Evolutionary conservation across 202 grass and related monocot species (phyloP), one percentile per base, ranked within the genome.

Genomic region (Elaeis oleifera): DNA sequence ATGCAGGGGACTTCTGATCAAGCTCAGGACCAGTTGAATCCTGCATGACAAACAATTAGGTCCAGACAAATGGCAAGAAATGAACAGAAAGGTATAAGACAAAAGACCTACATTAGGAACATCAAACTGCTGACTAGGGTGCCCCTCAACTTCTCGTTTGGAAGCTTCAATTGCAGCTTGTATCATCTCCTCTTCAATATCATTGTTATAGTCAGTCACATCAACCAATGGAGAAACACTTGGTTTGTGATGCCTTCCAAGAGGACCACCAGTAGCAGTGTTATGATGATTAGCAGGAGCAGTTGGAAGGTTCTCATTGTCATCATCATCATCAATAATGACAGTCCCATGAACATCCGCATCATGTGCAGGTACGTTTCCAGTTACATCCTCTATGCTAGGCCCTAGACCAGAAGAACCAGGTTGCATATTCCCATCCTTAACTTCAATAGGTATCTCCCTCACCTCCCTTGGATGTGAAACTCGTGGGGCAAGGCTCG

Each of bases 181-280:
- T 18, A 99, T 71, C 94, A 99, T 99, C 74, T 94, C 74, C 64
- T 99, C 94, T 81, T 99, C 94, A 75, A 99, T 82, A 26, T 94
- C 85, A 76, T 94, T 99, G 75, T 82, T 92, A 74, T 82, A 82
- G 48, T 86, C 81, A 63, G 32, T 73, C 70, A 78, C 56, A 32
- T 67, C 52, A 14, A 70, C 78, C 54, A 78, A 26, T 52, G 84
- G 71, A 81, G 84, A 80, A 79, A 83, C 78, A 29, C 59, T 86
- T 60, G 94, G 80, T 48, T 68, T 73, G 60, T 65, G 71, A 77
- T 71, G 67, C 67, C 74, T 72, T 66, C 72, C 50, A 3, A n/a
- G 65, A 7, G 59, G 29, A 16, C 50, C 27, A 65, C 72, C 66
- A 60, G 26, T 78, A 53, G 53, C 68, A 50, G 79, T 44, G 36